These are phyloP conservation scores for Penicillium sumatraense DNA, from an alignment of 2,329 filamentous ascomycete species.

Conservation along the genomic window DNA sequence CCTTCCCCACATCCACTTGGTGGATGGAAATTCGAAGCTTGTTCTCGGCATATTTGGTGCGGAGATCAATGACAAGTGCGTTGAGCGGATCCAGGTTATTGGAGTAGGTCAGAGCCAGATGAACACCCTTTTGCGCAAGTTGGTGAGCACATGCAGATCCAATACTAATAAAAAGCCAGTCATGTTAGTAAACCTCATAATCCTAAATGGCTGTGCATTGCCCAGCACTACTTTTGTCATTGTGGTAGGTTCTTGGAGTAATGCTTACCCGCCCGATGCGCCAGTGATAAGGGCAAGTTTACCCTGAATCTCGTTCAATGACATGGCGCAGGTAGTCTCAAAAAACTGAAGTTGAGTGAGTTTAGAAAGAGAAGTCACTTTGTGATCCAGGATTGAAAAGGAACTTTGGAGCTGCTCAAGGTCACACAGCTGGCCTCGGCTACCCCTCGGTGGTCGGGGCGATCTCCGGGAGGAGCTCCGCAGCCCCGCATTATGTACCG, in stretches of 20 bases:
- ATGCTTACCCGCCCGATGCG: slow-evolving; percentile 62
- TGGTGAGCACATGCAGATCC: slow-evolving; percentile 62
- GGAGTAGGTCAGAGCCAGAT: slow-evolving; percentile 65
- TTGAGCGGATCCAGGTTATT: slow-evolving; percentile 55
- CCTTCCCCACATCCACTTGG: slow-evolving; percentile 61
- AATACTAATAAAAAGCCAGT: slow-evolving; percentile 51
- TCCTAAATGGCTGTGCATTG: not conserved
- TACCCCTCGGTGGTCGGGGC: slow-evolving; percentile 28
- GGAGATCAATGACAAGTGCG: slow-evolving; percentile 49
- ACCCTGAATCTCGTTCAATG: slow-evolving; percentile 54
- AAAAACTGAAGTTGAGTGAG: not conserved
- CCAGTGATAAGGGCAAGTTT: slow-evolving; percentile 64
- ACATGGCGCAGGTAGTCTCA: slow-evolving; percentile 14
- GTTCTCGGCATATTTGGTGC: slow-evolving; percentile 32
- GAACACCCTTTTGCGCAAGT: slow-evolving; percentile 57
- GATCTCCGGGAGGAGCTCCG: slow-evolving; percentile 29
- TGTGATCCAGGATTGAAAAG: not conserved
- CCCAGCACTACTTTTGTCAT: not conserved
- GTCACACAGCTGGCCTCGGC: slow-evolving; percentile 16
- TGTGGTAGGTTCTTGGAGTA: not conserved
- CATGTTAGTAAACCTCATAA: slow-evolving; percentile 5
- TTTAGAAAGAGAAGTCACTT: not conserved
- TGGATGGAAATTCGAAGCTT: slow-evolving; percentile 57
- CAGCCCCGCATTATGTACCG: slow-evolving; percentile 31
- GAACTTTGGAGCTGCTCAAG: slow-evolving; percentile 3